Evolutionary conservation across 225 moss, liverwort and hornwort genomes (phyloP), one percentile per base, ranked within the genome.

Genomic region (Marchantia polymorpha): DNA sequence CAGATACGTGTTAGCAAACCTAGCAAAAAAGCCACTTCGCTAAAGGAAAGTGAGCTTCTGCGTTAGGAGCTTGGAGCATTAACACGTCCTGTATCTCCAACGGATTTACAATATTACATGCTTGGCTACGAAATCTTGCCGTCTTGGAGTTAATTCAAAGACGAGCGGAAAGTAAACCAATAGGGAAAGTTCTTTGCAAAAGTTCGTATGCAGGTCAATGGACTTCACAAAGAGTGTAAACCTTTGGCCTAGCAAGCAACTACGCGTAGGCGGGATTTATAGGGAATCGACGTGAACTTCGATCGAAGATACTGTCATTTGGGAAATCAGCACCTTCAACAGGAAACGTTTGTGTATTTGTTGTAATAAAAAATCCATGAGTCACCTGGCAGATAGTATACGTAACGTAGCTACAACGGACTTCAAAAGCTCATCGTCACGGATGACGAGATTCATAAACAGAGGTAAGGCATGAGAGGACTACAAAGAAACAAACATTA

Each of bases 1-100:
- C 87, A 88, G 87, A 88, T 88, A 60, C 60, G 69, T 49, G 77
- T 86, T 81, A 83, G 81, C 79, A 83, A 64, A 79, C 72, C 81
- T 76, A 75, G 64, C 71, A 76, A 50, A 29, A 61, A 79, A 72
- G 71, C 81, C 80, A 83, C 69, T 75, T 78, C 78, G 53, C 69
- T 52, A n/a, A 20, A 52, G 78, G 85, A 67, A 46, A 72, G 75
- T 76, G 76, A 48, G 50, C 79, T 75, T 72, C 64, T 79, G 54
- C 70, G 69, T 72, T 76, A 82, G 54, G 74, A 63, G 69, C 71
- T 80, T 64, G 25, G 22, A 25, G 69, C 67, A 22, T 58, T 22
- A 73, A 68, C 56, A 78, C 67, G 76, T 76, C 23, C 61, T 76
- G 50, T 29, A 67, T 51, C 63, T 78, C 48, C 64, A 51, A 74